phyloP scores from a whole-genome alignment of 2,329 filamentous ascomycete species.

The Didymella glomerata region DNA sequence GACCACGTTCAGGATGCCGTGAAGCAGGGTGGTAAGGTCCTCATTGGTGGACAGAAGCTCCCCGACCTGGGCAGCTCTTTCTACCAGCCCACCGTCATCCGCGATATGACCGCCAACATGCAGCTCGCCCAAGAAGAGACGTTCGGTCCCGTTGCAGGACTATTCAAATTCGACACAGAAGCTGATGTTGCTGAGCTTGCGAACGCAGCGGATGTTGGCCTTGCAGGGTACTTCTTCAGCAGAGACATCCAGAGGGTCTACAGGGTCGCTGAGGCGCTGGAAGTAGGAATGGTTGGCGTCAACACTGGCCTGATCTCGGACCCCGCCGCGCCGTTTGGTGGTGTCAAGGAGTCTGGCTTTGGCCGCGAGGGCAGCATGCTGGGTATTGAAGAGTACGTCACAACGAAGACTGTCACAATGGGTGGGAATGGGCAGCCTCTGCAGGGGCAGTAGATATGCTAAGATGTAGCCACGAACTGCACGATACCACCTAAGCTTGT shows the following conservation, averaged over 20 bases:
- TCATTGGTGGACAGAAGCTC: conserved; percentile 69
- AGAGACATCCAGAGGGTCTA: conserved; percentile 66
- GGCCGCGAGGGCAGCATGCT: conserved; percentile 60
- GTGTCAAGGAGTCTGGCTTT: conserved; percentile 61
- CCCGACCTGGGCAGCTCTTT: conserved; percentile 83
- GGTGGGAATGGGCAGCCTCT: conserved; percentile 69
- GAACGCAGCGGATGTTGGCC: conserved; percentile 82
- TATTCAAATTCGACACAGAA: conserved; percentile 90
- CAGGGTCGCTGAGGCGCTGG: conserved; percentile 70
- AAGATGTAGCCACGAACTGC: neutral
- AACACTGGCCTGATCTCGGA: conserved; percentile 62
- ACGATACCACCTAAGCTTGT: conserved; percentile 2
- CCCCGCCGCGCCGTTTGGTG: conserved; percentile 58
- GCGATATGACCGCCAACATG: conserved; percentile 88
- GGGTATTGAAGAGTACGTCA: conserved; percentile 60
- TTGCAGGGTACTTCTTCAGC: conserved; percentile 94
- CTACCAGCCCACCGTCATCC: conserved; percentile 88
- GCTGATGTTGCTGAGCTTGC: conserved; percentile 85
- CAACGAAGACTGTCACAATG: conserved; percentile 60
- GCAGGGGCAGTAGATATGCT: conserved; percentile 51
- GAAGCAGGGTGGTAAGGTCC: conserved; percentile 44
- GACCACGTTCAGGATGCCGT: conserved; percentile 49
- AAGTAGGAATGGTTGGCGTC: conserved; percentile 85
- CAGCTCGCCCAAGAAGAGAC: conserved; percentile 86
- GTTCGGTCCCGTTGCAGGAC: conserved; percentile 89